These are phyloP conservation scores for Thymus quinquecostatus DNA, from an alignment of 257 asterid species.

Conservation along the genomic window DNA sequence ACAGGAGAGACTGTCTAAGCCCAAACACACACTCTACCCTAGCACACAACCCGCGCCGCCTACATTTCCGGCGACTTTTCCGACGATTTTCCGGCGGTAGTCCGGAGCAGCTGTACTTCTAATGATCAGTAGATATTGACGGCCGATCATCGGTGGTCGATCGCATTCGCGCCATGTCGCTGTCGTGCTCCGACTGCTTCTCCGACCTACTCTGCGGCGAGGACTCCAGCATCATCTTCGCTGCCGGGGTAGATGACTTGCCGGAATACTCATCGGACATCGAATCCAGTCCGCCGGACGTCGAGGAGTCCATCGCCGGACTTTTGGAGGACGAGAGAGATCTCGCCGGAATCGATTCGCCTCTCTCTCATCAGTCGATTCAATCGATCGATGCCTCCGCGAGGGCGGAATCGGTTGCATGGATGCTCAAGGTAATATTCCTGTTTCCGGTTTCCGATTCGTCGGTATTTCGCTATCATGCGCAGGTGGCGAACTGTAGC, in stretches of 20 bases:
- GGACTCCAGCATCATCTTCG: conserved; percentile 65
- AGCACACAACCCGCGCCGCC: conserved; percentile 43
- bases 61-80: conserved; percentile 53
- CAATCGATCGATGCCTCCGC: conserved; percentile 59
- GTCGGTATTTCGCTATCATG: conserved; percentile 25
- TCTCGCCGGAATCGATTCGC: conserved; percentile 45
- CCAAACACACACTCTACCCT: conserved; percentile 46
- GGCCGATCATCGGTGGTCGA: conserved; percentile 28
- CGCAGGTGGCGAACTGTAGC: conserved; percentile 31
- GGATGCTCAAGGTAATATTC: conserved; percentile 87
- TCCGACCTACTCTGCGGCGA: conserved; percentile 95
- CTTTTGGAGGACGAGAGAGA: conserved; percentile 77
- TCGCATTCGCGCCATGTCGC: conserved; percentile 60
- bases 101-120: neutral
- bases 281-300: conserved; percentile 51
- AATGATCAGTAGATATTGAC: conserved; percentile 52
- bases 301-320: conserved; percentile 72
- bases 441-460: conserved; percentile 26
- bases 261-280: conserved; percentile 81
- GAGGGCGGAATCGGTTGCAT: conserved; percentile 73
- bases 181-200: conserved; percentile 83
- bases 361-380: conserved; percentile 49
- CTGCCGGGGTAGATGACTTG: conserved; percentile 55
- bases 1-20: conserved; percentile 46
- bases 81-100: conserved; percentile 62